Conservation (phyloP, 306 rosid genomes). For the Hippophae gyantsensis region DNA sequence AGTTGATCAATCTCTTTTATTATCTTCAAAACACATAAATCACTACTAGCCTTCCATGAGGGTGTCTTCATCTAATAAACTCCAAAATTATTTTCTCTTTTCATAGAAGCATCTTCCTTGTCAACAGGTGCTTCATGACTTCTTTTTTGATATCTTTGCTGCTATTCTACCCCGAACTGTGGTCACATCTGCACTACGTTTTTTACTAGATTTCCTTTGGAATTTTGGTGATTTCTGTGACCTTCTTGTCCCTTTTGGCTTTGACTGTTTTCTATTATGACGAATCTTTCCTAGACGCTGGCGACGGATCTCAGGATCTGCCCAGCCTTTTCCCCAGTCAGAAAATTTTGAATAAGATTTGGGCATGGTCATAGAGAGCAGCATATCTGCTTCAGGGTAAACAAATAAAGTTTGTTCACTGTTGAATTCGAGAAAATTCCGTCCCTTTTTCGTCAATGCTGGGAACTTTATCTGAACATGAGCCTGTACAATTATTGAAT, state of each 20-base stretch:
- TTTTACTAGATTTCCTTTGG: constrained; percentile 27
- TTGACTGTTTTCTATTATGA: constrained; percentile 15
- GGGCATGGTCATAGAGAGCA: constrained; percentile 35
- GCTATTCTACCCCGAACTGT: constrained; percentile 61
- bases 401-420: constrained; percentile 41
- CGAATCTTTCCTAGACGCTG: constrained; percentile 54
- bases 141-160: constrained; percentile 39
- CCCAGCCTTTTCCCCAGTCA: constrained; percentile 92
- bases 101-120: too few species aligned
- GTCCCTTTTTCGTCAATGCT: constrained; percentile 58
- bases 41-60: too few species aligned
- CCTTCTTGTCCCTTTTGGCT: constrained; percentile 6
- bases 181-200: constrained; percentile 23
- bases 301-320: constrained; percentile 86
- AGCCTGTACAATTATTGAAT: constrained; percentile 29
- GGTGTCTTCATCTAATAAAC: too few species aligned
- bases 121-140: constrained; percentile 12
- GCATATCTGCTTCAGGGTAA: constrained; percentile 89
- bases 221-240: constrained; percentile 24
- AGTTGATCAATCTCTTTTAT: too few species aligned
- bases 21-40: too few species aligned
- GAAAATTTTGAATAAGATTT: constrained; percentile 63
- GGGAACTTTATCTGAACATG: constrained; percentile 72
- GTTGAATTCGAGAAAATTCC: constrained; percentile 36
- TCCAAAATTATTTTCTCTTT: too few species aligned